Evolutionary conservation across 1,284 basidiomycete species (phyloP), one percentile per base, ranked within the genome.

Genomic region (Heliocybe sulcata): DNA sequence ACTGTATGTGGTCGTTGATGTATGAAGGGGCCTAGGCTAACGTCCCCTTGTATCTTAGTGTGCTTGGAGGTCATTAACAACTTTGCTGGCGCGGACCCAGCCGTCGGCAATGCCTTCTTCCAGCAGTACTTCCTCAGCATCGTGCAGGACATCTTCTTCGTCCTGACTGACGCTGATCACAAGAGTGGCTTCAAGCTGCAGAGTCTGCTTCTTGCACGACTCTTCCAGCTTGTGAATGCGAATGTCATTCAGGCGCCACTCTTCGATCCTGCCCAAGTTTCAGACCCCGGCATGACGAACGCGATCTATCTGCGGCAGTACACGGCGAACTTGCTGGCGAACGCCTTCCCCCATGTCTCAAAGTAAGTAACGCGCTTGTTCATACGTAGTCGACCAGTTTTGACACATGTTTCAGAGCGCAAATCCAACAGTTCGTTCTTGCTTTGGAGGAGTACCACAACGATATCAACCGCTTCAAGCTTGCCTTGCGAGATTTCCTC

Each of bases 131-230:
- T 94, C 77, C 80, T 98, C 54, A 89, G 85, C 67, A 87, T 98
- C 63, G 79, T 98, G 48, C 95, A 97, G 66, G 97, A 99, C 69
- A 93, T 94, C 56, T 97, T 99, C 81, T 98, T 90, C 65, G 96
- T 99, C 51, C 80, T 99, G 53, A 99, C 96, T 25, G 96, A 99
- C 68, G 87, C 96, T 12, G 96, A 98, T 71, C 96, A 99, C 79
- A 98, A 99, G 85, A 94, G 92, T 66, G 95, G 94, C 20, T 95
- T 96, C 79, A 95, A 95, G 72, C 79, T 93, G 57, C 93, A 95
- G 71, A 89, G 87, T 61, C 73, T 90, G 60, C 78, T 98, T n/a
- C 82, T 99, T 47, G 92, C 94, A 12, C 83, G 93, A 38, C 83
- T 99, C 76, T 97, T 96, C 81, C 90, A 94, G 69, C 82, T 99